phyloP scores from a whole-genome alignment of 306 rosid genomes.

The Citrullus amarus region DNA sequence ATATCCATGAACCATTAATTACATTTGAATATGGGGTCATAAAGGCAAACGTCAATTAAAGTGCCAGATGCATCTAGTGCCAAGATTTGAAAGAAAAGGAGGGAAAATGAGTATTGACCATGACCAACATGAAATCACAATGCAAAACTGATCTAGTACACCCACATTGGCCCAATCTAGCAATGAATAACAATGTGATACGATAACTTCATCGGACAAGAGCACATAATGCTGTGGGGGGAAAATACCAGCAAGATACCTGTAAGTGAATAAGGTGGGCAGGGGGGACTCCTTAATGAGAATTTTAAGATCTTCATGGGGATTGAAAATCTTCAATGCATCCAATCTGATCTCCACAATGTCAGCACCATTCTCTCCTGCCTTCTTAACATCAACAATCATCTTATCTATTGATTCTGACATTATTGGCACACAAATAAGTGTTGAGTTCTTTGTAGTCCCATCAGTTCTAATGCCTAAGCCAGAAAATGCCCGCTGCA shows the following conservation, averaged over 20 bases:
- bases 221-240: neutral
- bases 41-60: neutral
- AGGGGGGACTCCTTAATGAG: slow-evolving; percentile 32
- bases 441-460: slow-evolving; percentile 27
- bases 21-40: neutral
- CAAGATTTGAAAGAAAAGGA: neutral
- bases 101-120: neutral
- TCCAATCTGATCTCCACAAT: slow-evolving; percentile 66
- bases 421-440: slow-evolving; percentile 52
- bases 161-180: neutral
- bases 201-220: neutral
- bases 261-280: slow-evolving; percentile 50
- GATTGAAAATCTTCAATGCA: slow-evolving; percentile 37
- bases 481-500: slow-evolving; percentile 31
- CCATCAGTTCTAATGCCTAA: slow-evolving; percentile 18
- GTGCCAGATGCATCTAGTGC: neutral
- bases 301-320: slow-evolving; percentile 27
- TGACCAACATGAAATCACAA: neutral
- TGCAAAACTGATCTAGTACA: neutral
- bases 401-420: slow-evolving; percentile 36
- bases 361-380: slow-evolving; percentile 44
- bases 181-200: neutral
- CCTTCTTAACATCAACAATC: slow-evolving; percentile 27
- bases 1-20: neutral
- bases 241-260: slow-evolving; percentile 16